Evolutionary conservation across 1,139 yeast species (phyloP), one percentile per base, ranked within the genome.

Genomic region (Saccharomycopsis phalli): DNA sequence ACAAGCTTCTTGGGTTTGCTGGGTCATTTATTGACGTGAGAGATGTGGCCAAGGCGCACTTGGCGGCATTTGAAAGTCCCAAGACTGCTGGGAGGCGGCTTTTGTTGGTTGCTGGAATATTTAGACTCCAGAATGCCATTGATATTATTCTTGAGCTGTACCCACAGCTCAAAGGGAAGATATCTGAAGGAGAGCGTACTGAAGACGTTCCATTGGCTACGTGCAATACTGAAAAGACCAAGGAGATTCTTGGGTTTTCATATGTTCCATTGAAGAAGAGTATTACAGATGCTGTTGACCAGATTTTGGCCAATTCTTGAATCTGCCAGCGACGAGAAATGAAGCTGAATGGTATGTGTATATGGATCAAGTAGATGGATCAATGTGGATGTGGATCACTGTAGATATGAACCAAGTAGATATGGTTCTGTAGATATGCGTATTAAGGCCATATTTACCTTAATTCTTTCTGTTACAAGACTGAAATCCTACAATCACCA

Each of bases 11-110:
- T 42, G 29, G n/a, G n/a, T 7, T 21, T 13, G 18, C 8, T 7
- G 19, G 33, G 11, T 20, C 18, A 1, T 59, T 50, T 51, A 60
- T 66, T 30, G 77, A 73, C 50, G 79, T 73, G 1, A 60, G 77
- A 40, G 76, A 73, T 50, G 69, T 69, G 7, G 75, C 77, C 4
- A 54, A 51, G 45, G 74, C 74, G 10, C 79, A 73, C 51, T 51
- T 72, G 11, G 49, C 53, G 29, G 71, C 71, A 1, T 55, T 70
- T 45, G 65, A 64, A 47, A 52, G 50, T 13, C 51, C 48, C 13
- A 52, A 51, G 5, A 50, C 59, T 16, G 38, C 48, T 13, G 54
- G 55, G 16, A 37, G 58, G 34, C 55, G 71, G 49, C 51, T 66
- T 20, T 38, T 62, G 18, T 31, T 61, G 37, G 39, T 50, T 18